Base-by-base conservation (phyloP, 2,329 filamentous ascomycete species). In the Lecanicillium sp. region DNA sequence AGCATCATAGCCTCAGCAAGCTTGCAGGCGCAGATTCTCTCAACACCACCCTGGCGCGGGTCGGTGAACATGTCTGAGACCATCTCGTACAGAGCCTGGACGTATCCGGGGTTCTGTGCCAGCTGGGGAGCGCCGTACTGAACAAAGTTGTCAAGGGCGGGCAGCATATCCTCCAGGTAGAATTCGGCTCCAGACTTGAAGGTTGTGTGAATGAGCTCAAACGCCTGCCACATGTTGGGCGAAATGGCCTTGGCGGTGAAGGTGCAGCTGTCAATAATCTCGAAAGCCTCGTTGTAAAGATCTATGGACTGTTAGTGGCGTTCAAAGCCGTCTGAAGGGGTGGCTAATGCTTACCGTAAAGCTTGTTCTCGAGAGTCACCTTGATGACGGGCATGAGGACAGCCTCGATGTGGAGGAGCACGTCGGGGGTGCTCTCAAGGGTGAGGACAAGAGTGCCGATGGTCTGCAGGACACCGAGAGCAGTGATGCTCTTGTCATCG, bases 191-290 rank as follows among this genome's bases (percentile, higher is more conserved):
- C 93, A 50, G 89, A 87, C 71, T 97, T 97, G 75, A 98, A 98
- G 1, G 91, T 96, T 55, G 87, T 82, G 69, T 97, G 91, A 54
- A 98, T 94, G 37, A 97, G 78, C 70, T 95, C 90, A 64, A 98
- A 98, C 2, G 93, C 91, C 67, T 91, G 84, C 93, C 93, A 98
- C 93, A 98, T 98, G 35, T 88, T 95, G 9, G 86, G 82, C 1
- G 93, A 96, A 57, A 98, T 97, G 50, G 81, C 80, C 75, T 97
- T 98, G 53, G 93, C 91, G 10, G 93, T 89, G 65, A 97, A 98
- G 7, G 93, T 98, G 75, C 93, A 98, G 75, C 90, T 96, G 66
- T 98, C 93, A 58, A 98, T 95, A 59, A 98, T 98, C 69, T 98
- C 93, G 58, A 98, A 98, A 5, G 97, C 83, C 65, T 98, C 93